Base-by-base conservation (phyloP, 768 basidiomycete species). In the Sistotremastrum suecicum region DNA sequence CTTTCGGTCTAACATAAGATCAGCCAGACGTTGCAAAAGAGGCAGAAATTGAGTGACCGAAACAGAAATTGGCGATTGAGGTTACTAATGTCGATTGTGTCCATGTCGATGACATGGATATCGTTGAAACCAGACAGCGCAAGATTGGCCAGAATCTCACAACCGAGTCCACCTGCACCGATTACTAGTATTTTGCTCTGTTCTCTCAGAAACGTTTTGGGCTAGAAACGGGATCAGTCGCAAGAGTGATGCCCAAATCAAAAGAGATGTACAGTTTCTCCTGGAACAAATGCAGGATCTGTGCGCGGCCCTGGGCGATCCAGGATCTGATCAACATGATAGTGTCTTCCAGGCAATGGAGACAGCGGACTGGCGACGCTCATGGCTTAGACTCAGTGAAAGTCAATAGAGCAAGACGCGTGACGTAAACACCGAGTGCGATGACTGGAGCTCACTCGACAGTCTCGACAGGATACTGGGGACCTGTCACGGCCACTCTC, bases 41-140 rank as follows among this genome's bases (percentile, higher is more conserved):
- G 39, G 42, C 30, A 45, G 1, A 7, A 33, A 12, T 32, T 7
- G 5, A 59, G 66, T 43, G 53, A 89, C 94, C 95, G 76, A 69
- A 99, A 99, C 28, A 99, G 69, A 62, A 99, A 99, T 64, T 99
- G 95, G 42, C 95, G 76, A 63, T 99, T 99, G 53, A 99, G 72
- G 63, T 99, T 99, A 58, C 91, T 97, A 58, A 99, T 86, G 65
- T 99, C 94, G 60, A 98, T 99, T 10, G 94, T 97, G 70, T 99
- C 94, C 92, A 99, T 98, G 70, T 99, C 95, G 59, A 99, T 98
- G 50, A 99, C 92, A 69, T 97, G 90, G 53, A 98, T 95, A 57
- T 98, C 87, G 63, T 84, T 87, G 78, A 98, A 99, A 29, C 95
- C 95, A 39, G 88, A 84, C 53, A 98, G 65, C 28, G 95, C 94